Conservation (phyloP, 805 yeast species). For the Myxozyma mucilagina region DNA sequence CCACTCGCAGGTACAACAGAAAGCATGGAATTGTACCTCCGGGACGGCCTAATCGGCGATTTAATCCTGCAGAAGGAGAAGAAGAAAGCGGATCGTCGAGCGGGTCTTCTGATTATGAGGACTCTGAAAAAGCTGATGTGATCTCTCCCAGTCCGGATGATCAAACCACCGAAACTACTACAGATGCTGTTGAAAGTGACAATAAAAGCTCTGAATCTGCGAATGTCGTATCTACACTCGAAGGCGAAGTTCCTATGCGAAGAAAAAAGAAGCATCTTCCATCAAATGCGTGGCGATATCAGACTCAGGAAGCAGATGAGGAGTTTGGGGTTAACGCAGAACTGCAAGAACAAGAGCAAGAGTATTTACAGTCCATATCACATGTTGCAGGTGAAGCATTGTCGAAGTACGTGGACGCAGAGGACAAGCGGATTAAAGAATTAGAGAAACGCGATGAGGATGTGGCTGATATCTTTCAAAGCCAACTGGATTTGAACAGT, state of each 20-base stretch:
- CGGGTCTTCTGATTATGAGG: background rate
- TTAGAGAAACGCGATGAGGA: constrained; percentile 5
- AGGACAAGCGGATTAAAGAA: background rate
- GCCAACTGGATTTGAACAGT: constrained; percentile 9
- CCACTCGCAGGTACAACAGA: constrained; percentile 45
- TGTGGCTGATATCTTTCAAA: constrained; percentile 21
- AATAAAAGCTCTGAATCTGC: background rate
- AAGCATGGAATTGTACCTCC: constrained; percentile 45
- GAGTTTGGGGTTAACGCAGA: background rate
- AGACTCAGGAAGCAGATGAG: constrained; percentile 20
- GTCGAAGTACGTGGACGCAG: constrained; percentile 20
- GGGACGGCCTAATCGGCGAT: background rate
- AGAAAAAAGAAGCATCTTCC: constrained; percentile 20
- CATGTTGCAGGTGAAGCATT: constrained; percentile 16
- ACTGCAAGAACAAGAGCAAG: constrained; percentile 6
- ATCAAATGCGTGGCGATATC: constrained; percentile 31
- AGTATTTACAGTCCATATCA: constrained; percentile 7
- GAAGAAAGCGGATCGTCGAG: background rate
- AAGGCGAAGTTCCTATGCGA: background rate
- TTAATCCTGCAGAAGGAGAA: background rate
- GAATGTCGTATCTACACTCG: background rate
- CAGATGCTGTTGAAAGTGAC: background rate
- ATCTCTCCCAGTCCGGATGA: background rate
- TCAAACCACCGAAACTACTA: background rate
- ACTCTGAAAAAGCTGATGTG: background rate